Percentiles rank a stretch among this genome's conserved stretches.
phyloP scores from a whole-genome alignment of 345 rosid genomes.

The Angophora floribunda region DNA sequence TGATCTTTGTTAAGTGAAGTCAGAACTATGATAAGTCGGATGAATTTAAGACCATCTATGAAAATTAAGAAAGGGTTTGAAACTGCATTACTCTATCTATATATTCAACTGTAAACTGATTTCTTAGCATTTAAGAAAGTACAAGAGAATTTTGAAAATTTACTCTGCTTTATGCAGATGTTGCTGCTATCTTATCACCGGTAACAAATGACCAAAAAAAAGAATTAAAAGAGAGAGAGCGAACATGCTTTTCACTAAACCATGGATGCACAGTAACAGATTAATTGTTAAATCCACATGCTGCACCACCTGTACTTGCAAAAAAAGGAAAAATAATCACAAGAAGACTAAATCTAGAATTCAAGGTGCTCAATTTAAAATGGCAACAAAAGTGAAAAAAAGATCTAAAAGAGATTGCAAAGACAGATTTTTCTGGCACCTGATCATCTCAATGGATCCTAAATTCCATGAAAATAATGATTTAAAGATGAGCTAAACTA shows the following conservation, averaged over 20 bases:
- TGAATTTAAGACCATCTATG: background rate
- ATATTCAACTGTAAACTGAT: background rate
- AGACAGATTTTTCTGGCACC: background rate
- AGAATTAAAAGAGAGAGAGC: background rate
- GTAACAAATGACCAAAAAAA: background rate
- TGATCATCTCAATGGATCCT: background rate
- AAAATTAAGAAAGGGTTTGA: background rate
- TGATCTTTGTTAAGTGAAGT: background rate
- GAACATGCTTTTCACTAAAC: background rate
- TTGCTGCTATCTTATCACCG: background rate
- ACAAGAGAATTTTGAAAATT: background rate
- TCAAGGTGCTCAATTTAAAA: background rate
- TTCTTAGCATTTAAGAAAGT: background rate
- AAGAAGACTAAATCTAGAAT: background rate
- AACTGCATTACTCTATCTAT: background rate
- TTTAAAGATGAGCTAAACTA: background rate
- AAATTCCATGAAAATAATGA: background rate
- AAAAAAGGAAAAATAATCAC: background rate
- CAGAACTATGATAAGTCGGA: background rate
- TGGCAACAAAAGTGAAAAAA: background rate
- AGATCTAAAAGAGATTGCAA: background rate
- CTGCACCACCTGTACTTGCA: background rate
- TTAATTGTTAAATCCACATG: background rate
- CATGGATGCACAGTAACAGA: background rate
- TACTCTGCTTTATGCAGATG: background rate